Evolutionary conservation across 306 rosid species (phyloP).

Genomic region (Vachellia pachyceras): DNA sequence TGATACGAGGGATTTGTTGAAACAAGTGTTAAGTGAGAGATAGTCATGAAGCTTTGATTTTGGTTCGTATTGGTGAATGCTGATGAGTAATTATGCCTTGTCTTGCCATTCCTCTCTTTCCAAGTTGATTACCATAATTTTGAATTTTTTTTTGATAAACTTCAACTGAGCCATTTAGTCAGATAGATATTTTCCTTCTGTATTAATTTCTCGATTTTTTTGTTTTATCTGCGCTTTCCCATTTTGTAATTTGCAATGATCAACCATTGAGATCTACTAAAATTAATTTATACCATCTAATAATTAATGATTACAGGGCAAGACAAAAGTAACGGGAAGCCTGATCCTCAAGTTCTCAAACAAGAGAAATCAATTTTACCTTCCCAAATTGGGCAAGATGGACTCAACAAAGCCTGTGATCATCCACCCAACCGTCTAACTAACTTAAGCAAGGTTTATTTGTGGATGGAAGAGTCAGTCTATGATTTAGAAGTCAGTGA

Average conservation of each 20-base stretch:
- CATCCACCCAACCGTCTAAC: slow-evolving; percentile 49
- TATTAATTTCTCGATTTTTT: neutral
- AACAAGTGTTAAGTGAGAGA: slow-evolving; percentile 20
- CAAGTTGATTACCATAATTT: slow-evolving; percentile 14
- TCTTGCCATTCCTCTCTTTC: slow-evolving; percentile 11
- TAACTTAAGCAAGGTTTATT: slow-evolving; percentile 52
- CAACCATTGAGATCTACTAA: slow-evolving; percentile 27
- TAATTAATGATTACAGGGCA: slow-evolving; percentile 60
- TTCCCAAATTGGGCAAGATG: slow-evolving; percentile 57
- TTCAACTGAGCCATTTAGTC: slow-evolving; percentile 19
- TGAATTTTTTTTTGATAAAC: slow-evolving; percentile 3
- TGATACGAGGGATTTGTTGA: neutral
- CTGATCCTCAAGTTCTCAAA: slow-evolving; percentile 53
- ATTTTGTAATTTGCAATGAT: slow-evolving; percentile 14
- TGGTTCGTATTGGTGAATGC: slow-evolving; percentile 29
- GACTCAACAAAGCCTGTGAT: slow-evolving; percentile 48
- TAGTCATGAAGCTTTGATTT: neutral
- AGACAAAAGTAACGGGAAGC: slow-evolving; percentile 50
- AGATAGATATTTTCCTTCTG: slow-evolving; percentile 3
- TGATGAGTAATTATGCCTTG: slow-evolving; percentile 18
- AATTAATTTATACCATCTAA: neutral
- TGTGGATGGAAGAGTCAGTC: slow-evolving; percentile 58
- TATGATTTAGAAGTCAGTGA: slow-evolving; percentile 53
- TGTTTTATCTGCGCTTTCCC: neutral
- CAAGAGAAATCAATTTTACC: slow-evolving; percentile 56